A percentile compares a stretch with the other conserved stretches of the same genome.
Evolutionary conservation across 208 protist species (phyloP).

Genomic region (Leishmania martiniquensis): DNA sequence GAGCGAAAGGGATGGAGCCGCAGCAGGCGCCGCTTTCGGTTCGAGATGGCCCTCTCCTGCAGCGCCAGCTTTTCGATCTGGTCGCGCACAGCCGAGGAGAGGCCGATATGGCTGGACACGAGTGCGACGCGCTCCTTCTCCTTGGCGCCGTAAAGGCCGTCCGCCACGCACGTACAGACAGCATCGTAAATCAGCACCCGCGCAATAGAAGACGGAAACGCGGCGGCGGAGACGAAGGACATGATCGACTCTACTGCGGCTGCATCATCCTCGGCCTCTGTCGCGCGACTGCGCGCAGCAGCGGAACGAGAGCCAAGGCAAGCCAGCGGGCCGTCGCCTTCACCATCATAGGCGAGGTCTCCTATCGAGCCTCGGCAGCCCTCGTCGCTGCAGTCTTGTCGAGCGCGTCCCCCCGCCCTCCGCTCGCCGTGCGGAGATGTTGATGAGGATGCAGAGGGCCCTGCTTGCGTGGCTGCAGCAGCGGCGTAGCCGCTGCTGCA

Average conservation of each 20-base stretch:
- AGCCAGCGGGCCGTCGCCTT: background rate
- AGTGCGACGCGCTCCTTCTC: conserved; percentile 57
- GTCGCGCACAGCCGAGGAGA: conserved; percentile 60
- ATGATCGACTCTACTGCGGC: conserved; percentile 30
- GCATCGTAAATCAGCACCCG: conserved; percentile 75
- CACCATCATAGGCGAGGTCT: background rate
- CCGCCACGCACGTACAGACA: conserved; percentile 60
- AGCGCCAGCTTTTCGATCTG: conserved; percentile 69
- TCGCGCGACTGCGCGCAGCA: background rate
- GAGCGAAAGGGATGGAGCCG: conserved; percentile 1
- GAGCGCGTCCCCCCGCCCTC: no score
- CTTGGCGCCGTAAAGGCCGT: conserved; percentile 51
- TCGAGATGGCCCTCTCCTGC: conserved; percentile 58
- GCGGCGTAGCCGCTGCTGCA: background rate
- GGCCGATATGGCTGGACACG: conserved; percentile 60
- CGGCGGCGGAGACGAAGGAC: conserved; percentile 49
- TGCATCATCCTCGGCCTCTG: conserved; percentile 20
- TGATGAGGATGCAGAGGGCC: background rate
- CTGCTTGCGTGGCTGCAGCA: background rate
- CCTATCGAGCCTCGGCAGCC: no score
- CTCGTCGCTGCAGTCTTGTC: background rate
- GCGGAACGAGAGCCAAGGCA: conserved; percentile 1
- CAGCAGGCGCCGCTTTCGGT: conserved; percentile 56
- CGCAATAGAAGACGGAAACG: conserved; percentile 50
- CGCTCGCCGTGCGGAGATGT: background rate